phyloP scores from a whole-genome alignment of 441 rosid genomes.

The Capsella rubella region DNA sequence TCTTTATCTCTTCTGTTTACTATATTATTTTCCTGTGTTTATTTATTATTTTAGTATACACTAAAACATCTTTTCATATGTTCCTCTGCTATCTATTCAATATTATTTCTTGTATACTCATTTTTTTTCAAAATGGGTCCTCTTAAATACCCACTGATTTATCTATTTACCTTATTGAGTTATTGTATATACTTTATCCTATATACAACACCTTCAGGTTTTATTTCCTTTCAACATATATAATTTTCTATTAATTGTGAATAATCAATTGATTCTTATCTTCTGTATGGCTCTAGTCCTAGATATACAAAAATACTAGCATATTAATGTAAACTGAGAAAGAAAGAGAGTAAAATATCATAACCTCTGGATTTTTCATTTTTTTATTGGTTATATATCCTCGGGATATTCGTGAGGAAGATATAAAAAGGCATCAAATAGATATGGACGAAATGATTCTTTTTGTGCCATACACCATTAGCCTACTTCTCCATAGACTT shows the following conservation, averaged over 20 bases:
- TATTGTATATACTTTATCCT: background rate
- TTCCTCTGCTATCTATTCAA: slow-evolving; percentile 28
- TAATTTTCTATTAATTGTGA: background rate
- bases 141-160: slow-evolving; percentile 32
- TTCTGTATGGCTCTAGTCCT: background rate
- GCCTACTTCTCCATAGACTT: slow-evolving; percentile 35
- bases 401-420: slow-evolving; percentile 12
- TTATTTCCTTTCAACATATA: background rate
- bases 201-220: background rate
- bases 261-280: background rate
- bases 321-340: background rate
- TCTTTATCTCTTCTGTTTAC: slow-evolving; percentile 43
- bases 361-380: background rate
- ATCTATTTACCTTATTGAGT: slow-evolving; percentile 9
- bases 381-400: background rate
- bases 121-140: slow-evolving; percentile 17
- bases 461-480: slow-evolving; percentile 35
- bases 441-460: slow-evolving; percentile 22
- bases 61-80: slow-evolving; percentile 26
- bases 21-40: slow-evolving; percentile 21
- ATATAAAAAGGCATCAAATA: slow-evolving; percentile 20
- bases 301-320: background rate
- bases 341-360: background rate
- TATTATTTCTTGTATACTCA: slow-evolving; percentile 23
- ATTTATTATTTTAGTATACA: background rate